Conservation (phyloP, 2,329 filamentous ascomycete species). For the Cytospora leucostoma region DNA sequence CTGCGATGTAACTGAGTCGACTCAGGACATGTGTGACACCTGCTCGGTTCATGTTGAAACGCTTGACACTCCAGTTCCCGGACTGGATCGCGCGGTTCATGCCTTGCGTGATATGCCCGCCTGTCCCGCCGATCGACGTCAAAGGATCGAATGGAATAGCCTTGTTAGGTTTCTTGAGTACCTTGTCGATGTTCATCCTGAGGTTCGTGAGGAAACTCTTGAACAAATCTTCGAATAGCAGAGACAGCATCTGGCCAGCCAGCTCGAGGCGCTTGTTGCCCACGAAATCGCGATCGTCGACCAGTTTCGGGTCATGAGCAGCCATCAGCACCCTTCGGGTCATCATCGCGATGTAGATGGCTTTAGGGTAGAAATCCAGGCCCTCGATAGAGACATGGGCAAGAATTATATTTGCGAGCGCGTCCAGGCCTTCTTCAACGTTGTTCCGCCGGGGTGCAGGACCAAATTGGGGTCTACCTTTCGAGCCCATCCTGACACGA, state of each 20-base stretch:
- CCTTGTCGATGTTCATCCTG: conserved; percentile 93
- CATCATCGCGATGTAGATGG: conserved; percentile 96
- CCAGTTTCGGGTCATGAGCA: conserved; percentile 81
- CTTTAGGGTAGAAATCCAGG: conserved; percentile 95
- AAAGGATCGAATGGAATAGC: conserved; percentile 86
- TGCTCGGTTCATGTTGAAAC: conserved; percentile 97
- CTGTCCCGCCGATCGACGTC: conserved; percentile 79
- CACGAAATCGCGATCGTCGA: conserved; percentile 96
- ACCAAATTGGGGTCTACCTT: conserved; percentile 55
- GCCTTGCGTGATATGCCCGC: conserved; percentile 84
- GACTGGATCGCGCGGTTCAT: conserved; percentile 97
- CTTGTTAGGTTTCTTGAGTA: conserved; percentile 88
- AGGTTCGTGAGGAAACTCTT: conserved; percentile 90
- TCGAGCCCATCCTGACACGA: conserved; percentile 83
- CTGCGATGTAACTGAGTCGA: conserved; percentile 92
- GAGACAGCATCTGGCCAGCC: conserved; percentile 88
- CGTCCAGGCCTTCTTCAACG: conserved; percentile 89
- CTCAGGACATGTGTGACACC: conserved; percentile 96
- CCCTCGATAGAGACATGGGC: conserved; percentile 91
- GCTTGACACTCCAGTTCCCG: conserved; percentile 96
- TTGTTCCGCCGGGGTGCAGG: conserved; percentile 70
- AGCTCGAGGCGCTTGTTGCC: conserved; percentile 96
- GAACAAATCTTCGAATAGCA: conserved; percentile 97
- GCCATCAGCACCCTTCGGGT: conserved; percentile 94
- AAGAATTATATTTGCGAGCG: conserved; percentile 87